A percentile compares a stretch with the other conserved stretches of the same genome.
These are phyloP conservation scores for Serendipita vermifera DNA, from an alignment of 768 basidiomycete species.

Conservation along the genomic window DNA sequence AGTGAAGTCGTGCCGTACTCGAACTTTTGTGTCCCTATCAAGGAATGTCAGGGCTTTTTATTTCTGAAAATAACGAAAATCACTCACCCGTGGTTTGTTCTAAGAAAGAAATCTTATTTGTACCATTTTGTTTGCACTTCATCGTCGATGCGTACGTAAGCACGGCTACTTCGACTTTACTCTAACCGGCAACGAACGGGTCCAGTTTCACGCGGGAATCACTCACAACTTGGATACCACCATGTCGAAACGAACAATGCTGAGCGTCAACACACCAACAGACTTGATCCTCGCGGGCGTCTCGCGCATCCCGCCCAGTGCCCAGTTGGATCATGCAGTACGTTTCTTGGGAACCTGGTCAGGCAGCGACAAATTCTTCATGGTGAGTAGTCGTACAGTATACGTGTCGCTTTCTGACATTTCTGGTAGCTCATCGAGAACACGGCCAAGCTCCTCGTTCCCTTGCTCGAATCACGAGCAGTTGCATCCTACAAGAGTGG, in stretches of 20 bases:
- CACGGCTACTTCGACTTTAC: conserved; percentile 12
- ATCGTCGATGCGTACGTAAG: conserved; percentile 36
- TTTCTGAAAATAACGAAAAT: not conserved
- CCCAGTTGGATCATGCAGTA: conserved; percentile 57
- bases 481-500: conserved; percentile 55
- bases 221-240: not conserved
- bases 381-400: conserved; percentile 30
- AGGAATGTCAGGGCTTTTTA: conserved; percentile 12
- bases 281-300: conserved; percentile 56
- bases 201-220: not conserved
- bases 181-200: not conserved
- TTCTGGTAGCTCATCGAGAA: conserved; percentile 54
- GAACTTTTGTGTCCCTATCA: conserved; percentile 84
- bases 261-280: conserved; percentile 35
- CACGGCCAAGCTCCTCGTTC: conserved; percentile 53
- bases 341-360: conserved; percentile 72
- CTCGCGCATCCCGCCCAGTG: conserved; percentile 41
- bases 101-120: conserved; percentile 20
- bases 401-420: not conserved
- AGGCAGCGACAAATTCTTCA: conserved; percentile 75
- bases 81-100: conserved; percentile 42
- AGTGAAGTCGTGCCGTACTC: conserved; percentile 69
- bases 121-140: conserved; percentile 19
- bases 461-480: conserved; percentile 53
- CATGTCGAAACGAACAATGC: conserved; percentile 45